phyloP scores from a whole-genome alignment of 441 rosid species.

The Brassica balearica region DNA sequence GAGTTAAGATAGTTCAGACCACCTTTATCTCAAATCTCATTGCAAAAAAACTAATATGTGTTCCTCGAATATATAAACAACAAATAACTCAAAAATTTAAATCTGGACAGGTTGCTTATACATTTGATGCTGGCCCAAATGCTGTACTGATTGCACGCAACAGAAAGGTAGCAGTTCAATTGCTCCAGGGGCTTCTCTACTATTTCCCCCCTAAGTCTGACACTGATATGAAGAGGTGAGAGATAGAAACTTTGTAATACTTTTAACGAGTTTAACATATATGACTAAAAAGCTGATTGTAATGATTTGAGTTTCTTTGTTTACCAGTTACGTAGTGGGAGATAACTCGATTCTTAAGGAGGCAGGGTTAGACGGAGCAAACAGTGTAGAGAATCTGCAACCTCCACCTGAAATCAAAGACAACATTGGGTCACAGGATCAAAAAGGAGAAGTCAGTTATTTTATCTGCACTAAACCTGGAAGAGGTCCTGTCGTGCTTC shows the following conservation, averaged over 20 bases:
- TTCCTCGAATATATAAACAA: conserved; percentile 11
- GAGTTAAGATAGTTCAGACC: conserved; percentile 5
- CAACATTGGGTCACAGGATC: conserved; percentile 57
- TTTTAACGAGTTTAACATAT: not conserved
- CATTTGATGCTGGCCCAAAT: conserved; percentile 97
- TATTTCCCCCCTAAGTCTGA: conserved; percentile 83
- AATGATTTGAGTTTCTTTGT: conserved; percentile 17
- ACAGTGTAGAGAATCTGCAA: conserved; percentile 61
- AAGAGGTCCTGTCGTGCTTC: conserved; percentile 73
- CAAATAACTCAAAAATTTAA: not conserved
- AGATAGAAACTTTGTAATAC: not conserved
- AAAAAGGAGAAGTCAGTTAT: conserved; percentile 74
- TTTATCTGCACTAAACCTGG: conserved; percentile 94
- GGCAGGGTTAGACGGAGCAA: conserved; percentile 65
- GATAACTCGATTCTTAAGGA: conserved; percentile 80
- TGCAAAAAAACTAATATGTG: not conserved
- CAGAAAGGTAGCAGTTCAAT: conserved; percentile 70
- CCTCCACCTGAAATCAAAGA: conserved; percentile 51
- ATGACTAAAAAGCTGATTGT: not conserved
- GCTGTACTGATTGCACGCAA: conserved; percentile 86
- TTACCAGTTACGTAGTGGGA: conserved; percentile 76
- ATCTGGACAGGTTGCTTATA: conserved; percentile 75
- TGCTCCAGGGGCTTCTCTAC: conserved; percentile 82
- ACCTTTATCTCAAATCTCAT: conserved; percentile 16
- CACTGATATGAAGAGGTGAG: conserved; percentile 69